Evolutionary conservation across 2,329 filamentous ascomycete genomes (phyloP), one percentile per base, ranked within the genome.

Genomic region (Xylaria sp.): DNA sequence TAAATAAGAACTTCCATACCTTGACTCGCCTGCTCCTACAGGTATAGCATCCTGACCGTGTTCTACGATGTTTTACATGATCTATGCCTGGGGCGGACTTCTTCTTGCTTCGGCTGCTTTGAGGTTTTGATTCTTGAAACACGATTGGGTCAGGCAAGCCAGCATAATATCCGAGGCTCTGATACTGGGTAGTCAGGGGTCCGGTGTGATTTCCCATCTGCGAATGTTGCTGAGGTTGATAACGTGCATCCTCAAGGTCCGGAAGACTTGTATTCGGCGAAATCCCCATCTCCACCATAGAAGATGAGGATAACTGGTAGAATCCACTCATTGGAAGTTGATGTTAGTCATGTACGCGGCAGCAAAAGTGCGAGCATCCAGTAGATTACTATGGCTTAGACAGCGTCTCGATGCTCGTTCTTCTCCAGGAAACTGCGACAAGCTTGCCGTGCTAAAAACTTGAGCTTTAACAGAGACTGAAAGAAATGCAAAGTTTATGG

Each of bases 1-100:
- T 20, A 18, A 55, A 25, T n/a, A 30, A 2, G 12, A 43, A 39
- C 12, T 56, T 45, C n/a, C 77, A 72, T 82, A 90, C 89, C 85
- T 91, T 98, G 60, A 98, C 94, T 79, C 96, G 89, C 72, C 96
- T 88, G 75, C 90, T 91, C 67, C 96, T 88, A 80, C 96, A 99
- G 55, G 94, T 98, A 72, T 85, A 97, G 81, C 96, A 99, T 32
- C 96, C 96, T 71, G 94, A 97, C 74, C 96, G 87, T 50, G 96
- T 98, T 73, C 96, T 89, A 69, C 94, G 91, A 79, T 98, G 95
- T 80, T 98, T 98, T 73, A 97, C 91, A 76, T 92, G 90, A 69
- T 97, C 92, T 56, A 83, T 70, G 3, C 83, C 84, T 2, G 82
- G 77, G 10, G 81, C 75, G 0, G 85, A 86, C 71, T 87, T 88